Evolutionary conservation across 1,284 basidiomycete genomes (phyloP), one percentile per base, ranked within the genome.

Genomic region (Phellinidium pouzarii): DNA sequence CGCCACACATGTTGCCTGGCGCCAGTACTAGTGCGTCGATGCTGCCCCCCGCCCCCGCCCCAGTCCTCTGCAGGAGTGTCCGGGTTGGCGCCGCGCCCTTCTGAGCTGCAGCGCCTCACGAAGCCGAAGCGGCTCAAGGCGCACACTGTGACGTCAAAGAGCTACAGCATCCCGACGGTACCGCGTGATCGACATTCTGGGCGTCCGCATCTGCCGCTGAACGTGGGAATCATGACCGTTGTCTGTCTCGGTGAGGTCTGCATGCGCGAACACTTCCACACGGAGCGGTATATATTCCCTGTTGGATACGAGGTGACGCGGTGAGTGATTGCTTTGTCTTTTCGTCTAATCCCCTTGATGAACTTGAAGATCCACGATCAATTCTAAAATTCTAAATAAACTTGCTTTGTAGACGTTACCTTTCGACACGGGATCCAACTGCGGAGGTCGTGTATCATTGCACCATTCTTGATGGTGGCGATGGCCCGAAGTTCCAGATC

Each of bases 201-300:
- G 3, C 75, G 75, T 48, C 86, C 86, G 0, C 72, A 84, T 64
- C 67, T 90, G 3, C 87, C 87, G 0, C 67, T 90, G 29, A 85
- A 80, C 58, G 84, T 89, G 14, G 87, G 87, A 26, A 89, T 90
- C 62, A 88, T 90, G 84, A 87, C 84, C 1, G 82, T 90, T 19
- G 71, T 81, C 53, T 78, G 64, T 53, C 71, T 91, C 0, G 87
- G 87, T 3, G 75, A 80, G 56, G 78, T 89, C 3, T 87, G 84
- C 62, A 80, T 82, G 78, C 74, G 84, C 43, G 85, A 89, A 60
- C 84, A 87, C 64, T 90, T 89, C 62, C 84, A 87, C 64, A 88
- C 87, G 0, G 87, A 90, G 64, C 72, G 88, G 53, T 90, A 90
- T 64, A 90, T 91, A 58, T 91, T 87, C 61, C 87, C 87, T 17